Base-by-base conservation (phyloP, 2,329 filamentous ascomycete genomes). In the Xylaria digitata region DNA sequence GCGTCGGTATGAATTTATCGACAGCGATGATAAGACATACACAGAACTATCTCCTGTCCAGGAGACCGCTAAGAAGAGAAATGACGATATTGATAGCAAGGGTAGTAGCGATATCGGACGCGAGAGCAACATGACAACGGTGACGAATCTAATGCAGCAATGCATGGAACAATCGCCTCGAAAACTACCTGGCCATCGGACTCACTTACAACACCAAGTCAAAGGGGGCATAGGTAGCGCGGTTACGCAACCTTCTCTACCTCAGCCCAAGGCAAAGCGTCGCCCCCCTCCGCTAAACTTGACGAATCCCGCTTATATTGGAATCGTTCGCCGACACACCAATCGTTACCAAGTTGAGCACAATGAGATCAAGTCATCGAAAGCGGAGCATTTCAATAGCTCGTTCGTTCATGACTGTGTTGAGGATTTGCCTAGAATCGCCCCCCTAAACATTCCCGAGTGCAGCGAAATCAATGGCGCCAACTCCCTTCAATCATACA, bases 41-140 rank as follows among this genome's bases (percentile, higher is more conserved):
- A 1, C 32, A 43, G 13, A 13, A 17, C 46, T 65, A 1, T 65
- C 66, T 19, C 68, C 72, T 6, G 65, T 68, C 3, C 37, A 52
- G 37, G 69, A 73, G 46, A 54, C 32, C 21, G 46, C 45, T 6
- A 56, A 45, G 40, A 46, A 61, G 3, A 46, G 52, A 7, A 60
- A 21, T 30, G 23, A 34, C 21, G 26, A 58, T 8, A n/a, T 6
- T 23, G 48, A 58, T 30, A 37, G n/a, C 6, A 23, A 43, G 11
- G 34, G 13, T 13, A 32, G n/a, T n/a, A 50, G 30, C 23, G 48
- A 45, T 21, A 9, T 19, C 19, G 59, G 61, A 23, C 69, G 54
- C 21, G 60, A 69, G 23, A 74, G 73, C 45, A 57, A 63, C 21
- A 45, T 71, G n/a, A 77, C 74, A 0, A 76, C 70, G 11, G 63